These are phyloP conservation scores for Alternaria arbusti DNA, from an alignment of 2,329 filamentous ascomycete species.

Conservation along the genomic window DNA sequence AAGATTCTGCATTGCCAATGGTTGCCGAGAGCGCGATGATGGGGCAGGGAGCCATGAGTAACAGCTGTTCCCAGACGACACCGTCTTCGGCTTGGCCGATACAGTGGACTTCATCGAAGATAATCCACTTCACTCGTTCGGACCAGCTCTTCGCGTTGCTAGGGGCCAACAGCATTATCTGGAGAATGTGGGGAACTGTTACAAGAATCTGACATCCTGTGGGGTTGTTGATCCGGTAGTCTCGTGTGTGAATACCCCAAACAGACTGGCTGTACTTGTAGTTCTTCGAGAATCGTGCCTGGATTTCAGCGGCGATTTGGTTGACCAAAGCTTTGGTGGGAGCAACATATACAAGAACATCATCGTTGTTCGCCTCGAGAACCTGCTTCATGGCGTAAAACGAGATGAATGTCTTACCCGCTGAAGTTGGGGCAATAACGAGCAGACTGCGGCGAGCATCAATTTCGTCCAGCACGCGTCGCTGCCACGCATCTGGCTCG, in stretches of 20 bases:
- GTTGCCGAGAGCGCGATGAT: conserved; percentile 82
- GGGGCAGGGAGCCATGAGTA: conserved; percentile 75
- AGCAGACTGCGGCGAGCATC: conserved; percentile 74
- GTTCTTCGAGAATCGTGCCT: conserved; percentile 74
- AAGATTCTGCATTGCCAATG: conserved; percentile 75
- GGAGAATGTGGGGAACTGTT: conserved; percentile 78
- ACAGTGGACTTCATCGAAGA: conserved; percentile 83
- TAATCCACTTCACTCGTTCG: conserved; percentile 72
- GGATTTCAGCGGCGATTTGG: conserved; percentile 80
- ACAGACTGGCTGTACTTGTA: conserved; percentile 68
- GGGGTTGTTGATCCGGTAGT: conserved; percentile 76
- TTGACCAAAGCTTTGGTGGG: conserved; percentile 84
- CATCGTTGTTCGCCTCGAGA: conserved; percentile 70
- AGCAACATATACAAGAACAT: conserved; percentile 77
- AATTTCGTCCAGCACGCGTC: conserved; percentile 74
- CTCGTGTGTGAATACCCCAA: conserved; percentile 79
- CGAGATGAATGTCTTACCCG: conserved; percentile 83
- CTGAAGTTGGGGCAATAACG: conserved; percentile 77
- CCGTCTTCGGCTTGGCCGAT: conserved; percentile 80
- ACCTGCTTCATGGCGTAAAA: conserved; percentile 85
- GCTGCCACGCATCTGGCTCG: conserved; percentile 77
- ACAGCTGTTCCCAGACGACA: conserved; percentile 77
- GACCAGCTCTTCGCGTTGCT: conserved; percentile 74
- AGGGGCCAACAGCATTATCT: conserved; percentile 73
- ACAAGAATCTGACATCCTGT: conserved; percentile 76